Evolutionary conservation across 345 rosid genomes (phyloP).

Genomic region (Melaleuca quinquenervia): DNA sequence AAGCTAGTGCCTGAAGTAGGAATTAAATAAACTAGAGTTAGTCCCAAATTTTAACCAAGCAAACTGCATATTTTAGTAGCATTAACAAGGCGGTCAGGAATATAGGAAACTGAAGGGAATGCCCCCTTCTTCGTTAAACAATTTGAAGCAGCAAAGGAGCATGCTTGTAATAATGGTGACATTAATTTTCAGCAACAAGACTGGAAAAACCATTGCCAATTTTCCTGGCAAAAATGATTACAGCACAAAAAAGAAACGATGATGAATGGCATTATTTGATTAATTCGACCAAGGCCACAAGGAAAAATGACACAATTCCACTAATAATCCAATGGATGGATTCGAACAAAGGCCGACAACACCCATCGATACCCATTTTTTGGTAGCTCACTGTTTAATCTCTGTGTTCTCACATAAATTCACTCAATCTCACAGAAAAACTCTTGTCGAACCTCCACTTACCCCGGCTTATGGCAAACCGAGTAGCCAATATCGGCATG

Average conservation of each 20-base stretch:
- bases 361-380: not conserved
- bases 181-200: not conserved
- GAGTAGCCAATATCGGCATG: not conserved
- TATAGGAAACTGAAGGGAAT: not conserved
- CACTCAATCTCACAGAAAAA: not conserved
- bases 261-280: not conserved
- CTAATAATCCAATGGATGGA: not conserved
- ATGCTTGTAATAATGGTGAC: not conserved
- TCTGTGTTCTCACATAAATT: not conserved
- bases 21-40: not conserved
- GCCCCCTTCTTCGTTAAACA: not conserved
- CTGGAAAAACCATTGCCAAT: not conserved
- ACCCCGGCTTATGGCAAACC: not conserved
- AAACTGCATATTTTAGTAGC: not conserved
- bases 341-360: not conserved
- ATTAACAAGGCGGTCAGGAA: not conserved
- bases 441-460: not conserved
- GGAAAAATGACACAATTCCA: not conserved
- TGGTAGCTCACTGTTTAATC: not conserved
- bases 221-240: not conserved
- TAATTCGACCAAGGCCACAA: not conserved
- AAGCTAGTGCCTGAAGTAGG: conserved; percentile 53
- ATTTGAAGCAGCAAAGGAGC: not conserved
- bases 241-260: not conserved
- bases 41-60: not conserved